A percentile compares a stretch with the other conserved stretches of the same genome.
Conservation (phyloP, 805 yeast species). For the Candida tallmaniae region DNA sequence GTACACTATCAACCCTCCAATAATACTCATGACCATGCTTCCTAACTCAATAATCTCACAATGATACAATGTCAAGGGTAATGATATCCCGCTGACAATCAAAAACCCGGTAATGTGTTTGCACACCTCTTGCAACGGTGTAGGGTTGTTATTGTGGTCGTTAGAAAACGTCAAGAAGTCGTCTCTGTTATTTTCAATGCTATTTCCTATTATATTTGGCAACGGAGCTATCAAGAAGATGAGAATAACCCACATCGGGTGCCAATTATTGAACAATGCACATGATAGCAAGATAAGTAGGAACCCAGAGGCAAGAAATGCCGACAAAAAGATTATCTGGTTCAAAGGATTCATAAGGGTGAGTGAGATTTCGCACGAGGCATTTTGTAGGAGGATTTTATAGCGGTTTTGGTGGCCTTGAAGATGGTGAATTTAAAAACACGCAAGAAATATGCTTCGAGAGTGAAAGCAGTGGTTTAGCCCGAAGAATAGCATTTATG, state of each 20-base stretch:
- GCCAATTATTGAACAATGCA: slow-evolving; percentile 41
- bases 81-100: slow-evolving; percentile 41
- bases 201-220: slow-evolving; percentile 36
- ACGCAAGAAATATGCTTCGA: no score
- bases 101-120: slow-evolving; percentile 37
- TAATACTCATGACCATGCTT: slow-evolving; percentile 38
- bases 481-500: no score
- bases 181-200: slow-evolving; percentile 36
- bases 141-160: slow-evolving; percentile 33
- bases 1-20: slow-evolving; percentile 43
- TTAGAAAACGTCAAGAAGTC: slow-evolving; percentile 42
- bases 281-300: slow-evolving; percentile 40
- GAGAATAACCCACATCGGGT: slow-evolving; percentile 38
- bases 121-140: slow-evolving; percentile 35
- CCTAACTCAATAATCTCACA: slow-evolving; percentile 33
- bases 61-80: slow-evolving; percentile 39
- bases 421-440: no score
- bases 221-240: slow-evolving; percentile 42
- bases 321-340: slow-evolving; percentile 43
- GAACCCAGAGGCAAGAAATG: slow-evolving; percentile 43
- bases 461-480: no score
- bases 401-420: no score
- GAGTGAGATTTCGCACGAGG: background rate
- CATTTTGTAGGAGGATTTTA: no score
- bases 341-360: slow-evolving; percentile 40